These are phyloP conservation scores for Colletotrichum shisoi DNA, from an alignment of 2,329 filamentous ascomycete genomes.

Conservation along the genomic window DNA sequence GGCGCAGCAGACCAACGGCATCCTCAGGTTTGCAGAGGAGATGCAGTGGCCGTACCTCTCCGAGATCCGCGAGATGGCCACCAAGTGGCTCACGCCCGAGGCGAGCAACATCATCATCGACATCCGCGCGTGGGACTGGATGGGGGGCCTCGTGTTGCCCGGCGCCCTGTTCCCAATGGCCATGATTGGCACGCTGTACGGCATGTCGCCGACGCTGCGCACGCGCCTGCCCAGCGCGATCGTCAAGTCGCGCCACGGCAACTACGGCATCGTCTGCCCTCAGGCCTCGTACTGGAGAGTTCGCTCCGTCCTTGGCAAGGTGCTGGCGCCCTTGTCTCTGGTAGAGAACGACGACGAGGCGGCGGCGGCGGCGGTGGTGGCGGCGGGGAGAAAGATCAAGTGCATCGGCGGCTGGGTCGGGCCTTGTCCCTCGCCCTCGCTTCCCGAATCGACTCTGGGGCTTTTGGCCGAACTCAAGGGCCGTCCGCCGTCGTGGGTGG, in stretches of 20 bases:
- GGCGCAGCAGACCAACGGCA: not conserved
- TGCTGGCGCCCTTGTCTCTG: not conserved
- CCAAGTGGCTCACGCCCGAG: no score
- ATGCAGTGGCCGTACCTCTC: no score
- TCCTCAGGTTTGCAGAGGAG: no score
- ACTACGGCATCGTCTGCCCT: conserved; percentile 1
- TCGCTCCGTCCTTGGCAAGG: conserved; percentile 1
- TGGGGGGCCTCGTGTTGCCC: no score
- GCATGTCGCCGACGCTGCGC: no score
- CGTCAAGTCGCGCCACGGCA: not conserved
- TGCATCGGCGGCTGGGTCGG: not conserved
- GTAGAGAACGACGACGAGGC: not conserved
- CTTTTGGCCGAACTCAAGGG: not conserved
- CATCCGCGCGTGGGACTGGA: no score
- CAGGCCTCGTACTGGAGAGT: not conserved
- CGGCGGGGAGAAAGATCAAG: not conserved
- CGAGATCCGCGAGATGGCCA: no score
- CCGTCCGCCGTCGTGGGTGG: not conserved
- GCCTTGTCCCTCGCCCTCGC: not conserved
- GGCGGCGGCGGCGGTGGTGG: not conserved
- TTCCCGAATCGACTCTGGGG: not conserved
- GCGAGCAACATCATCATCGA: no score
- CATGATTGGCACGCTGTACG: no score
- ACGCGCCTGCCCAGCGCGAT: no score
- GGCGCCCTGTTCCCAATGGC: no score